Base-by-base conservation (phyloP, 176 grass and related monocot species). In the Saccharum spontaneum region DNA sequence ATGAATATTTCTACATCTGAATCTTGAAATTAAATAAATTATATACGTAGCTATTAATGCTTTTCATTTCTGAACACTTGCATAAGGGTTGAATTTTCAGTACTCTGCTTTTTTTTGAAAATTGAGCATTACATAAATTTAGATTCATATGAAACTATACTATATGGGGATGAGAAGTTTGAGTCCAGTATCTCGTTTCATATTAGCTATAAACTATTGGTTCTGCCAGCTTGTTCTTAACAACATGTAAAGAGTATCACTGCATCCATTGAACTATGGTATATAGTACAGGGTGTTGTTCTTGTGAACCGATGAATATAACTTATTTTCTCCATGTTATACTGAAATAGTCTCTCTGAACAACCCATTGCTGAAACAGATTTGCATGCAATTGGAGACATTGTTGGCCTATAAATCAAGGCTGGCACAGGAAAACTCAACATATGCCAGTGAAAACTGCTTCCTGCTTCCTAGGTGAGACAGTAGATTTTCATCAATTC, bases 401-500 rank as follows among this genome's bases (percentile, higher is more conserved):
- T 84, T 89, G 44, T 43, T 94, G 18, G 76, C 89, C 0, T 77
- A 94, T 66, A 89, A 94, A 83, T 76, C 84, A 44, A 89, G 84
- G 49, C 17, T 94, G 66, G 89, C 84, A 39, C 76, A 89, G 37
- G 89, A 94, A 73, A 94, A 89, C 65, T 91, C 76, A 16, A 89
- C 88, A 33, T 84, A 89, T 17, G 86, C 84, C 2, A 57, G 86
- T 50, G 86, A 94, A 80, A 91, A 94, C 28, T 80, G 86, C 16
- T 85, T 94, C 49, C 72, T 91, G 15, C 60, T n/a, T n/a, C 28
- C 28, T 28, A 28, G 28, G 71, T 24, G 92, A 91, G 62, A 89
- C 86, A 60, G 80, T 91, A 57, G 89, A 94, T 34, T 94, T 91
- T 79, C 84, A 87, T 83, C 89, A 87, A 65, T 86, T 91, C 59